A percentile compares a stretch with the other conserved stretches of the same genome.
These are phyloP conservation scores for Colletotrichum caudatum DNA, from an alignment of 2,329 filamentous ascomycete species.

Conservation along the genomic window DNA sequence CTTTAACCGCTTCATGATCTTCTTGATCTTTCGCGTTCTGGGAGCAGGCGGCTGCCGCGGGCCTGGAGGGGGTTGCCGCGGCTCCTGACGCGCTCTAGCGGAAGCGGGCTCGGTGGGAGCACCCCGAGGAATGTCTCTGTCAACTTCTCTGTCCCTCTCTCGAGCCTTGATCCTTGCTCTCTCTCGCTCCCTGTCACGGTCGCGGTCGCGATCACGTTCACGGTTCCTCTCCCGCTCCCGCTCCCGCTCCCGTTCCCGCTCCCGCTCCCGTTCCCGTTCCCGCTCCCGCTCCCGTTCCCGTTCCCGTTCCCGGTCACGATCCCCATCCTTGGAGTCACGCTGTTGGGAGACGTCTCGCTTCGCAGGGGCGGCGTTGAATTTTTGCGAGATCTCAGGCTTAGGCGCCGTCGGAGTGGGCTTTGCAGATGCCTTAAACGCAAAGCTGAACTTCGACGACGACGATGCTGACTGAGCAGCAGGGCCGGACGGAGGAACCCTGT, in stretches of 20 bases:
- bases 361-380: conserved; percentile 73
- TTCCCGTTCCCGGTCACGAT: conserved; percentile 44
- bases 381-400: conserved; percentile 75
- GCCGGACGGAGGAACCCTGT: conserved; percentile 65
- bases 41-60: conserved; percentile 54
- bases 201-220: conserved; percentile 41
- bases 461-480: conserved; percentile 61
- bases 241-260: conserved; percentile 41
- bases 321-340: conserved; percentile 45
- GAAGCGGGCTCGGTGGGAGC: conserved; percentile 68
- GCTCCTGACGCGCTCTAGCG: conserved; percentile 55
- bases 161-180: conserved; percentile 52
- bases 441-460: conserved; percentile 83
- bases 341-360: conserved; percentile 56
- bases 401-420: conserved; percentile 68
- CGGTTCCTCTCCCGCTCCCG: conserved; percentile 47
- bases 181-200: conserved; percentile 53
- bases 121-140: conserved; percentile 62
- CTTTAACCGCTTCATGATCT: conserved; percentile 77
- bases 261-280: conserved; percentile 46
- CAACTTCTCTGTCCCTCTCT: conserved; percentile 50
- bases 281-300: conserved; percentile 48
- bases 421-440: conserved; percentile 85
- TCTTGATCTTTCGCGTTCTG: conserved; percentile 73
- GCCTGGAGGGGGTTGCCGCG: conserved; percentile 50